Conservation (phyloP, 306 rosid genomes). For the Pueraria montana region DNA sequence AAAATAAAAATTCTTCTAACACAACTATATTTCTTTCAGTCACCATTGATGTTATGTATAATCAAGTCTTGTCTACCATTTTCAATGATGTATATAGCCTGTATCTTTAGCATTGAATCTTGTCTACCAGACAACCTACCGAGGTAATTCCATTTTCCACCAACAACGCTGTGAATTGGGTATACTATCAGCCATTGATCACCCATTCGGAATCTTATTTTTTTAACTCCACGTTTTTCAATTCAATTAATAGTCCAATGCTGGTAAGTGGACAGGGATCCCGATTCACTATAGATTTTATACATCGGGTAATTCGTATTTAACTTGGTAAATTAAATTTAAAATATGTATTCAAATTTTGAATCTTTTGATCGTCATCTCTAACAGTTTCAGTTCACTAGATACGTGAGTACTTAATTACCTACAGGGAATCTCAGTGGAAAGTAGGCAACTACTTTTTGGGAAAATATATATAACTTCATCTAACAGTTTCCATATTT, state of each 20-base stretch:
- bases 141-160: too few species aligned
- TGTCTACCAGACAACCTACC: not conserved
- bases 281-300: not conserved
- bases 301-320: not conserved
- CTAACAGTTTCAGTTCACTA: too few species aligned
- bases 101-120: not conserved
- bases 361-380: too few species aligned
- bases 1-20: slow-evolving; percentile 12
- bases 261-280: slow-evolving; percentile 18
- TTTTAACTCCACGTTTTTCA: too few species aligned
- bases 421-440: too few species aligned
- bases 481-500: too few species aligned
- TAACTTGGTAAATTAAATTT: too few species aligned
- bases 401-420: not conserved
- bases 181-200: not conserved
- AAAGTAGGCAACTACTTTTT: not conserved
- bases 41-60: slow-evolving; percentile 21
- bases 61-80: slow-evolving; percentile 7
- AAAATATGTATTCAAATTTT: too few species aligned
- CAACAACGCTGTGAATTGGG: not conserved
- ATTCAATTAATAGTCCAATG: too few species aligned
- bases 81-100: not conserved
- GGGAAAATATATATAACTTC: too few species aligned
- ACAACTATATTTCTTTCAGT: not conserved
- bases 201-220: not conserved